phyloP scores from a whole-genome alignment of 148 eudicot genomes.

The Silene uniflora region DNA sequence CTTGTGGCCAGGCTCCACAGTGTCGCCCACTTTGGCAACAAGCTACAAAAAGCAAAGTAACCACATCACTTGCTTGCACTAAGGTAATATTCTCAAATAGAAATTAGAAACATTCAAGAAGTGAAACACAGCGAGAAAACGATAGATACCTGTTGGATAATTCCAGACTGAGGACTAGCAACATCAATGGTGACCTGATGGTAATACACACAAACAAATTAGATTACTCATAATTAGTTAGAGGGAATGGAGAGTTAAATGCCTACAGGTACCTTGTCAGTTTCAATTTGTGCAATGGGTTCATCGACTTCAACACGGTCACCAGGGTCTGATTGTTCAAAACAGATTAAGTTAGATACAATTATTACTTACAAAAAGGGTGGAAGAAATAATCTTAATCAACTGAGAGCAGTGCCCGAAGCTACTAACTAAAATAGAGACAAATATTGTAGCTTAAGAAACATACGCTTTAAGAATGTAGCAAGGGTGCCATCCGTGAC shows the following conservation, averaged over 20 bases:
- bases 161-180: conserved; percentile 38
- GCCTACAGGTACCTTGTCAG: conserved; percentile 32
- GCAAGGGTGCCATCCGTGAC: conserved; percentile 44
- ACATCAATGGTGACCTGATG: conserved; percentile 40
- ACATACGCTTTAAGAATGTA: conserved; percentile 37
- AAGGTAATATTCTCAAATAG: background rate
- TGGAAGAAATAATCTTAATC: too few species aligned
- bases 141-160: conserved; percentile 29
- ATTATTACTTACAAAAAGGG: background rate
- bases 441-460: background rate
- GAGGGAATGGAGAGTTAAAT: background rate
- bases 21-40: conserved; percentile 39
- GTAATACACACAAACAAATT: conserved; percentile 3
- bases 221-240: background rate
- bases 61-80: background rate
- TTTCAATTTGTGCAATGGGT: conserved; percentile 43
- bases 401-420: background rate
- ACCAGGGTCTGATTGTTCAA: conserved; percentile 32
- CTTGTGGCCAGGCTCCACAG: conserved; percentile 37
- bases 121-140: background rate
- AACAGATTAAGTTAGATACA: background rate
- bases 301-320: conserved; percentile 38
- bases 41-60: conserved; percentile 22
- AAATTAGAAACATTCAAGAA: background rate
- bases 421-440: background rate